Base-by-base conservation (phyloP, 495 filamentous ascomycete species). In the Lentithecium fluviatile region DNA sequence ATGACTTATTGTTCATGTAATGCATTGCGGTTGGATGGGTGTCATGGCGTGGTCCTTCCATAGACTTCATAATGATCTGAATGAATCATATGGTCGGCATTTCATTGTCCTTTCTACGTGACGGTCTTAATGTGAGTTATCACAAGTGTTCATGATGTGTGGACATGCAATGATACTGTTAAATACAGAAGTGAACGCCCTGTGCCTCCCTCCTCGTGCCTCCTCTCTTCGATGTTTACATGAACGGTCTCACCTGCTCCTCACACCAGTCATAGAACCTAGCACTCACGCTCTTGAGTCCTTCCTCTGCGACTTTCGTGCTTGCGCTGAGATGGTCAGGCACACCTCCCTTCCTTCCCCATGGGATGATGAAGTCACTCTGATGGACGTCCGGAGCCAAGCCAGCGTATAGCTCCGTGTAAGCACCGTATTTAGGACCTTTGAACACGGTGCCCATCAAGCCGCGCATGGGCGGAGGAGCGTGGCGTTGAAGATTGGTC, bases 321-420 rank as follows among this genome's bases (percentile, higher is more conserved):
- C 78, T 67, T 19, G 73, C 73, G 20, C 69, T 71, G 11, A 63
- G 4, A 63, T 67, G 64, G 6, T 20, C 48, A 8, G 64, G 64
- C 12, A 60, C 55, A n/a, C 6, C 21, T 2, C 64, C 64, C 20
- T 52, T 51, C 25, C 64, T n/a, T 0, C 79, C 81, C 58, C 81
- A 79, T 10, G 77, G 76, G 26, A 75, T 69, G 49, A 71, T 66
- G 55, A 71, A 76, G 17, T 55, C 63, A 32, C 76, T 73, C 43
- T 64, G 67, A 15, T 66, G 74, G 23, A 79, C 45, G 21, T 77
- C 67, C 1, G 74, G 74, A 0, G 73, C 72, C 6, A 79, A 50
- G 4, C 71, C 76, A n/a, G 76, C 74, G 59, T 72, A 79, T 8
- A 79, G 62, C 63, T 76, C 73, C 11, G 74, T 78, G 43, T 79